Evolutionary conservation across 257 asterid genomes (phyloP).

Genomic region (Primulina eburnea): DNA sequence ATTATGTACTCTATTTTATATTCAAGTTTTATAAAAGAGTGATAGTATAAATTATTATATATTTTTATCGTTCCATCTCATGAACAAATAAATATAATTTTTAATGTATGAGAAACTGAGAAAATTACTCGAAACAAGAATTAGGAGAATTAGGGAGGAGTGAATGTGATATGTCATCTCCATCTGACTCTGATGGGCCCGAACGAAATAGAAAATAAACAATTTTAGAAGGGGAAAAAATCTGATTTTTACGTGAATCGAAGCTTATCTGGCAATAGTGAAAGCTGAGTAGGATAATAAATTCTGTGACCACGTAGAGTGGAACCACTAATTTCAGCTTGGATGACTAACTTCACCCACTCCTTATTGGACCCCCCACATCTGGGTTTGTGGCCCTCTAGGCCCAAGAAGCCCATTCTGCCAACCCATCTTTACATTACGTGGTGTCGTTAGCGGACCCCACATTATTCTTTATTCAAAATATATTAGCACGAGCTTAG

Average conservation of each 20-base stretch:
- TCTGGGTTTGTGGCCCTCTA: too few species aligned
- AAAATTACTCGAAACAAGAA: slow-evolving; percentile 8
- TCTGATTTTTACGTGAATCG: slow-evolving; percentile 15
- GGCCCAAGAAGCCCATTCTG: too few species aligned
- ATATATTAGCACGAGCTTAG: too few species aligned
- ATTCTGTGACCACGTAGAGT: slow-evolving; percentile 43
- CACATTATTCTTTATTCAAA: too few species aligned
- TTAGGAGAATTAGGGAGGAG: slow-evolving; percentile 8
- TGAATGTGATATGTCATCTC: slow-evolving; percentile 36
- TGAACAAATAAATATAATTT: too few species aligned
- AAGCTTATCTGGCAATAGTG: slow-evolving; percentile 25
- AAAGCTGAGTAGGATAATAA: slow-evolving; percentile 30
- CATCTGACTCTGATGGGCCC: slow-evolving; percentile 42
- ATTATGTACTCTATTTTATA: too few species aligned
- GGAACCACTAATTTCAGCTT: slow-evolving; percentile 5
- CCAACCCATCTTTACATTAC: too few species aligned
- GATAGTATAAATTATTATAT: too few species aligned
- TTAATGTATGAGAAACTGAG: not conserved
- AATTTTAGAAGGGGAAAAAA: slow-evolving; percentile 13
- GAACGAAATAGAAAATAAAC: slow-evolving; percentile 18
- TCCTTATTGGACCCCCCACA: slow-evolving; percentile 37
- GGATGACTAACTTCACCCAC: slow-evolving; percentile 20
- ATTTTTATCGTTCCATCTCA: too few species aligned
- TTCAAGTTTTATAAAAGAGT: too few species aligned
- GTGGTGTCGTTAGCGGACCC: too few species aligned